A percentile compares a stretch with the other conserved stretches of the same genome.
phyloP scores from a whole-genome alignment of 331 rosid genomes.

The Malus hybrid region DNA sequence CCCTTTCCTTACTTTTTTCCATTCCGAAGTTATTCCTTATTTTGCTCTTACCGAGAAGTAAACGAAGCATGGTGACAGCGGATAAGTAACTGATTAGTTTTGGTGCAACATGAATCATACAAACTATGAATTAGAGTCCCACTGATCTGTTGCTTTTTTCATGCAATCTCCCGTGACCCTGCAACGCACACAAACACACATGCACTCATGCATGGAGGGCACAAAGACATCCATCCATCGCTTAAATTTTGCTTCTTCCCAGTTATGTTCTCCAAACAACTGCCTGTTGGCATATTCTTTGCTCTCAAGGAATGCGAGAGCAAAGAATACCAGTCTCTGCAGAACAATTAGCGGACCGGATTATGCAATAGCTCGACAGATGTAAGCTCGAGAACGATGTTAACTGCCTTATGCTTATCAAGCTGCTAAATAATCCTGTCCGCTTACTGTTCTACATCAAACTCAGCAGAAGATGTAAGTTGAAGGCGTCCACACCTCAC shows the following conservation, averaged over 20 bases:
- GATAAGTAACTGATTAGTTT: background rate
- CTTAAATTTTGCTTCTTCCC: conserved; percentile 13
- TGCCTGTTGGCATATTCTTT: conserved; percentile 15
- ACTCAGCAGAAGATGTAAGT: no score
- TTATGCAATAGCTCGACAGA: no score
- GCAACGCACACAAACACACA: background rate
- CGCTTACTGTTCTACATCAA: no score
- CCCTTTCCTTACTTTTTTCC: no score
- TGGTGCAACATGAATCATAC: background rate
- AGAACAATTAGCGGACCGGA: no score
- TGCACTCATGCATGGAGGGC: conserved; percentile 13
- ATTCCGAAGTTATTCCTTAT: background rate
- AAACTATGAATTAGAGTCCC: background rate
- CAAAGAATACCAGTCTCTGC: no score
- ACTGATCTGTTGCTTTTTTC: background rate
- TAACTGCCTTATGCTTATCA: no score
- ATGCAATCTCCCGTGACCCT: background rate
- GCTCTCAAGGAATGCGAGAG: conserved; percentile 2
- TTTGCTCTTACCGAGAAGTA: no score
- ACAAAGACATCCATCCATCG: conserved; percentile 7
- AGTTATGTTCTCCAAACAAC: conserved; percentile 8
- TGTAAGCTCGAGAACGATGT: no score
- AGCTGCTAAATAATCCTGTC: no score
- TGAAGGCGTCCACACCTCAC: background rate
- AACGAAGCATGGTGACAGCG: background rate